phyloP scores from a whole-genome alignment of 106 monocot genomes.

The Agapanthus africanus region DNA sequence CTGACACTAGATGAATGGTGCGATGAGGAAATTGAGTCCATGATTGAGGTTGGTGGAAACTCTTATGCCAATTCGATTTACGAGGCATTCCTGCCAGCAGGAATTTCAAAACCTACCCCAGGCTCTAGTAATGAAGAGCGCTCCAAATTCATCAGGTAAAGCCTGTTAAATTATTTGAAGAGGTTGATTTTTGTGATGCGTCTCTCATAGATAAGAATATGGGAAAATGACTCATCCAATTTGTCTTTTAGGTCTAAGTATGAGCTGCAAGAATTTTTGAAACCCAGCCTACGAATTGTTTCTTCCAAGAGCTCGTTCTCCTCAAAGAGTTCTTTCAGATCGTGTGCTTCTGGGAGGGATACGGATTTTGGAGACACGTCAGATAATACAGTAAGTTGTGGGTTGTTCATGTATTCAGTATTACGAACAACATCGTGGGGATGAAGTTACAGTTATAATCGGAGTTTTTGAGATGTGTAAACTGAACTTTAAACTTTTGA shows the following conservation, averaged over 20 bases:
- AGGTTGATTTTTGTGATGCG: neutral
- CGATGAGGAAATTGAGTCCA: constrained; percentile 66
- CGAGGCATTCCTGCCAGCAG: constrained; percentile 77
- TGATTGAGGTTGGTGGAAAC: constrained; percentile 93
- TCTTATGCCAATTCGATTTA: constrained; percentile 88
- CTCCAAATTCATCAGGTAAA: constrained; percentile 73
- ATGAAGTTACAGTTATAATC: too few species aligned
- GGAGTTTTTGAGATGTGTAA: too few species aligned
- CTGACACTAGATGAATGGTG: constrained; percentile 83
- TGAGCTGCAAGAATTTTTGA: constrained; percentile 80
- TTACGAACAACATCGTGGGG: too few species aligned
- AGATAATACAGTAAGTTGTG: neutral
- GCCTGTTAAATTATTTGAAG: neutral
- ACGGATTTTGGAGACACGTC: neutral
- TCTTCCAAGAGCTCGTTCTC: constrained; percentile 27
- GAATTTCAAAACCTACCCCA: constrained; percentile 46
- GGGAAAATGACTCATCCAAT: neutral
- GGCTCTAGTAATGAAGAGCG: constrained; percentile 63
- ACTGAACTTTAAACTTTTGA: too few species aligned
- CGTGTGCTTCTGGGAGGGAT: constrained; percentile 25
- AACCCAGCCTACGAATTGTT: constrained; percentile 76
- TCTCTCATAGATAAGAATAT: neutral
- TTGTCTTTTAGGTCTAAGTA: constrained; percentile 67
- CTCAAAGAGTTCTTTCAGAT: constrained; percentile 26
- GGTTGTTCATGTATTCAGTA: neutral